These are phyloP conservation scores for Blastobotrys malaysiensis DNA, from an alignment of 1,139 yeast genomes.

Conservation along the genomic window DNA sequence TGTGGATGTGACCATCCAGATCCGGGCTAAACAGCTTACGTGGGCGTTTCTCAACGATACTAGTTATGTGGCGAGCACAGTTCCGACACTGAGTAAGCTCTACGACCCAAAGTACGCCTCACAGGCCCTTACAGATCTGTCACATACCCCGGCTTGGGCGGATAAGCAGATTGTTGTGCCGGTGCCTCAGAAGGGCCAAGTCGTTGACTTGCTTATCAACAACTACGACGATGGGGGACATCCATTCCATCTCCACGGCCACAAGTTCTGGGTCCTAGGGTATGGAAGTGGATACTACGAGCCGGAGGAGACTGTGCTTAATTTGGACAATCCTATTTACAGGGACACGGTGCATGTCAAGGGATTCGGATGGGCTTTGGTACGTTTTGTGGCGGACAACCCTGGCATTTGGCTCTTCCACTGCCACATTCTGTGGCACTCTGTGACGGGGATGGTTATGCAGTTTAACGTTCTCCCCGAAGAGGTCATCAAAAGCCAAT, in stretches of 20 bases:
- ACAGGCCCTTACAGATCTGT: background rate
- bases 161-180: conserved; percentile 33
- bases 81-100: conserved; percentile 17
- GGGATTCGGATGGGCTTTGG: conserved; percentile 51
- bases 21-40: conserved; percentile 44
- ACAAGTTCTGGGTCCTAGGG: conserved; percentile 65
- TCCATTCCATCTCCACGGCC: conserved; percentile 94
- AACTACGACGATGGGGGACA: conserved; percentile 79
- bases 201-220: conserved; percentile 66
- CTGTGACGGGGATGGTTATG: conserved; percentile 39
- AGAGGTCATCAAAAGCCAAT: conserved; percentile 9
- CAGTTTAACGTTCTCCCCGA: conserved; percentile 22
- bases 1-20: conserved; percentile 37
- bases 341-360: conserved; percentile 63
- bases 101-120: conserved; percentile 5
- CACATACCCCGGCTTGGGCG: conserved; percentile 20
- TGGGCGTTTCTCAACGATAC: conserved; percentile 48
- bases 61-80: conserved; percentile 42
- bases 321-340: conserved; percentile 43
- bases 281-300: conserved; percentile 39
- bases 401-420: conserved; percentile 82
- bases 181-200: conserved; percentile 43
- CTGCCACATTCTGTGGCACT: conserved; percentile 75
- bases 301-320: conserved; percentile 39
- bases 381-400: conserved; percentile 58